Conservation (phyloP, 169 alveolate genomes). For the Plasmodium knowlesi region DNA sequence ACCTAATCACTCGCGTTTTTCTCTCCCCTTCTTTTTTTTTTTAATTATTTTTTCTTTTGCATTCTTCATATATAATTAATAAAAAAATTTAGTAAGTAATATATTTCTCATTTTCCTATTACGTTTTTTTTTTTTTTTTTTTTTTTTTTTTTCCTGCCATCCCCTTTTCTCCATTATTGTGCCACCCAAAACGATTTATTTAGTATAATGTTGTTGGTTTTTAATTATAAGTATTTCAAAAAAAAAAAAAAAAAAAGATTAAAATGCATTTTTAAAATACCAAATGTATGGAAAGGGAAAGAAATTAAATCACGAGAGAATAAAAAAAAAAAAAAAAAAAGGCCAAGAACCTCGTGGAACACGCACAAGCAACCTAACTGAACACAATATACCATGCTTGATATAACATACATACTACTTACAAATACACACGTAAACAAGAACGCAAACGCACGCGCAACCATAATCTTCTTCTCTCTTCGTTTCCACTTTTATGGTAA, state of each 20-base stretch:
- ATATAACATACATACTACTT: neutral
- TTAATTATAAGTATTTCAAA: neutral
- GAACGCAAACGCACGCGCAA: neutral
- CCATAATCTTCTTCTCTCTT: neutral
- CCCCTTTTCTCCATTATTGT: neutral
- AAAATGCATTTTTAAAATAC: neutral
- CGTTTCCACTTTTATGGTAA: neutral
- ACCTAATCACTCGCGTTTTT: neutral
- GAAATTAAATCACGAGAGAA: neutral
- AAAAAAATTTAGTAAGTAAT: neutral
- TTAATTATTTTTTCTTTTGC: neutral
- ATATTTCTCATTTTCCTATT: neutral
- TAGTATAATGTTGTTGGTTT: slow-evolving; percentile 1
- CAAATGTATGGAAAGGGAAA: neutral
- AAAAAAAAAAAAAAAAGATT: neutral
- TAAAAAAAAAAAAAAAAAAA: neutral
- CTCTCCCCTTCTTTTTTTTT: neutral
- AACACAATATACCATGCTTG: neutral
- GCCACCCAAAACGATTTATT: neutral
- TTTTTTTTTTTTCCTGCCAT: neutral
- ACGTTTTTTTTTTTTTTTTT: neutral
- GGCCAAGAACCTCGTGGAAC: neutral
- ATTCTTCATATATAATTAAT: neutral
- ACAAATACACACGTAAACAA: neutral
- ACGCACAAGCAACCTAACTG: neutral